Conservation (phyloP, 2,329 filamentous ascomycete genomes). For the Phialemoniopsis sp. region DNA sequence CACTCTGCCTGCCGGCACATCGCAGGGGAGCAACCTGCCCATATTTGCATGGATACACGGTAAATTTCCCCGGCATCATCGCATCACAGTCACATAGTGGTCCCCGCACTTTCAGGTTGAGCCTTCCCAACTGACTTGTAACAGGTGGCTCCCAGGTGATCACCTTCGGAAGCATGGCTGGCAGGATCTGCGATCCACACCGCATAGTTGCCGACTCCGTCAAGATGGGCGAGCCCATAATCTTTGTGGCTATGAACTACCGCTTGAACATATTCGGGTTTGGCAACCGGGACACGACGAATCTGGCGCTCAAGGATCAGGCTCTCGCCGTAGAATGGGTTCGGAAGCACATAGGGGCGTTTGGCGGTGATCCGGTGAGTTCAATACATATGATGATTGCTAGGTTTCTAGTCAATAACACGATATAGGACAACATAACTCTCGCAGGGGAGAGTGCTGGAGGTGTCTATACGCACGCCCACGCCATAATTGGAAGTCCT, state of each 20-base stretch:
- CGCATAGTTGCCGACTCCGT: slow-evolving; percentile 27
- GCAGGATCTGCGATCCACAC: slow-evolving; percentile 27
- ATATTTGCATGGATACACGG: too few species aligned
- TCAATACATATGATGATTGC: too few species aligned
- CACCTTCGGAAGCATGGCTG: slow-evolving; percentile 35
- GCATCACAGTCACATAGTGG: too few species aligned
- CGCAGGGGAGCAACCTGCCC: too few species aligned
- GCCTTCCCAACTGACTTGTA: too few species aligned
- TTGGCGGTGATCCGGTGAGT: slow-evolving; percentile 36
- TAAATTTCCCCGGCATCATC: too few species aligned
- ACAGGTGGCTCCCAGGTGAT: slow-evolving; percentile 36
- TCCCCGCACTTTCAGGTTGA: too few species aligned
- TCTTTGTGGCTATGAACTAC: slow-evolving; percentile 30
- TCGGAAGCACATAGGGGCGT: slow-evolving; percentile 38
- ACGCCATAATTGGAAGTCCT: slow-evolving; percentile 23
- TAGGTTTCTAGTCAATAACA: too few species aligned
- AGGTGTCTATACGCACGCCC: slow-evolving; percentile 38
- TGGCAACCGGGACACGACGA: slow-evolving; percentile 23
- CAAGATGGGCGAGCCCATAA: slow-evolving; percentile 8
- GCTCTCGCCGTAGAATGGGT: slow-evolving; percentile 46
- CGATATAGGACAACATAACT: slow-evolving; percentile 28
- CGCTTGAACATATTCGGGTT: slow-evolving; percentile 28
- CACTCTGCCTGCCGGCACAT: slow-evolving; percentile 14
- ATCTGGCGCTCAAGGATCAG: slow-evolving; percentile 45
- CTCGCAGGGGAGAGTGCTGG: slow-evolving; percentile 41